phyloP scores from a whole-genome alignment of 495 filamentous ascomycete genomes.

The Clohesyomyces aquaticus region DNA sequence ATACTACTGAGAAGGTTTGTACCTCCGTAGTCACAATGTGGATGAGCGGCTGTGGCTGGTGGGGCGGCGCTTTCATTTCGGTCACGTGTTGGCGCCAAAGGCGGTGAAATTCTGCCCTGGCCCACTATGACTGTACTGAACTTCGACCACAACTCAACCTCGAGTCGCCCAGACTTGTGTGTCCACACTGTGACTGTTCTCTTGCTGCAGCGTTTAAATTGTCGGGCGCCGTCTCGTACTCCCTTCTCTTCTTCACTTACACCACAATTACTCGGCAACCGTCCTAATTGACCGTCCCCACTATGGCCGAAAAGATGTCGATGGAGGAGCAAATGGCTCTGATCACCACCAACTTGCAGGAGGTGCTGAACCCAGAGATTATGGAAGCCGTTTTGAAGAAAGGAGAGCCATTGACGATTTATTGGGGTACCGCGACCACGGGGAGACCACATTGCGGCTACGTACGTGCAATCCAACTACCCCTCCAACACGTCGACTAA shows the following conservation, averaged over 20 bases:
- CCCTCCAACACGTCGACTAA: not conserved
- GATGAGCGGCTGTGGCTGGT: no score
- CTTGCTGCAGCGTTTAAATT: not conserved
- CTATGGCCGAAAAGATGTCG: slow-evolving; percentile 1
- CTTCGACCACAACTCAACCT: no score
- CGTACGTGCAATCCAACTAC: slow-evolving; percentile 25
- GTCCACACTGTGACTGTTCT: not conserved
- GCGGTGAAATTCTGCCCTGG: no score
- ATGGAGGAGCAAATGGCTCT: slow-evolving; percentile 61
- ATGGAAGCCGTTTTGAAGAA: slow-evolving; percentile 73
- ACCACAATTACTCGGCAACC: no score
- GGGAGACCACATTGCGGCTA: slow-evolving; percentile 83
- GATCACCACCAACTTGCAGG: slow-evolving; percentile 79
- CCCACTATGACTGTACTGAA: no score
- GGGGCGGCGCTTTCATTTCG: no score
- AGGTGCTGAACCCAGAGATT: slow-evolving; percentile 84
- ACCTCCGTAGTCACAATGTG: no score
- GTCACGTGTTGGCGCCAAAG: no score
- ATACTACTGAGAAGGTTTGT: no score
- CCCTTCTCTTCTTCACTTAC: not conserved
- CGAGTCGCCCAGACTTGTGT: no score
- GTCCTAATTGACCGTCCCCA: not conserved
- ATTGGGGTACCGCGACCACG: slow-evolving; percentile 71
- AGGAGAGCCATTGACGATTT: slow-evolving; percentile 32
- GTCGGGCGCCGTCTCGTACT: not conserved